Conservation (phyloP, 1,284 basidiomycete species). For the Chalciporus piperatoides region DNA sequence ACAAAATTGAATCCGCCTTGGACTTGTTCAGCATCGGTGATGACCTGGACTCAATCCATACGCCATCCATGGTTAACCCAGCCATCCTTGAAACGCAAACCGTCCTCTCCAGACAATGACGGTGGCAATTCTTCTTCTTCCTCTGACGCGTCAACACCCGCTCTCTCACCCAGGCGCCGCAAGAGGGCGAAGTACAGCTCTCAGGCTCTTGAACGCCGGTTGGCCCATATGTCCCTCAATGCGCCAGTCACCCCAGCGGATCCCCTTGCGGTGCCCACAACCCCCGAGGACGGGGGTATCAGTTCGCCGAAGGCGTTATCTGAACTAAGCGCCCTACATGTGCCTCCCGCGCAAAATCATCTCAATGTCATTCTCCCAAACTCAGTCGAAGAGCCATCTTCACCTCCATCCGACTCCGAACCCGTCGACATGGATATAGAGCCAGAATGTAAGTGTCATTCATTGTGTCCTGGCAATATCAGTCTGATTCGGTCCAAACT, state of each 20-base stretch:
- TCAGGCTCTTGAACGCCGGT: slow-evolving; percentile 57
- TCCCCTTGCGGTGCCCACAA: not conserved
- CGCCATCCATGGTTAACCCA: slow-evolving; percentile 56
- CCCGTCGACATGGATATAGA: slow-evolving; percentile 65
- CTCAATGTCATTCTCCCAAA: slow-evolving; percentile 33
- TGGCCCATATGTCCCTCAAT: slow-evolving; percentile 50
- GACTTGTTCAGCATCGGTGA: slow-evolving; percentile 3
- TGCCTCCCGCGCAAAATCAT: slow-evolving; percentile 11
- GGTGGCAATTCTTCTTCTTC: slow-evolving; percentile 10
- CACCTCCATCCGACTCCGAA: slow-evolving; percentile 34
- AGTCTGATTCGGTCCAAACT: not conserved
- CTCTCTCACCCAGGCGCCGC: slow-evolving; percentile 22
- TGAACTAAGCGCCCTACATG: not conserved
- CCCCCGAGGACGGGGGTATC: slow-evolving; percentile 15
- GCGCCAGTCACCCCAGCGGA: slow-evolving; percentile 1
- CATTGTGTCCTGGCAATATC: not conserved
- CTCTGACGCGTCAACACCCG: slow-evolving; percentile 11
- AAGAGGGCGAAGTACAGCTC: slow-evolving; percentile 50
- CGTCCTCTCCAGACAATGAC: slow-evolving; percentile 22
- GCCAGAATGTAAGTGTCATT: slow-evolving; percentile 33
- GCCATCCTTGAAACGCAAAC: slow-evolving; percentile 49
- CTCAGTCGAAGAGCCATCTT: slow-evolving; percentile 45
- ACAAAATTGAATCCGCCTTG: slow-evolving; percentile 5
- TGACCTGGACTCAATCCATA: slow-evolving; percentile 36
- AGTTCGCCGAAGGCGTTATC: slow-evolving; percentile 7